Evolutionary conservation across 192 early-diverging fungal genomes (phyloP), one percentile per base, ranked within the genome.

Genomic region (Linnemannia zychae): DNA sequence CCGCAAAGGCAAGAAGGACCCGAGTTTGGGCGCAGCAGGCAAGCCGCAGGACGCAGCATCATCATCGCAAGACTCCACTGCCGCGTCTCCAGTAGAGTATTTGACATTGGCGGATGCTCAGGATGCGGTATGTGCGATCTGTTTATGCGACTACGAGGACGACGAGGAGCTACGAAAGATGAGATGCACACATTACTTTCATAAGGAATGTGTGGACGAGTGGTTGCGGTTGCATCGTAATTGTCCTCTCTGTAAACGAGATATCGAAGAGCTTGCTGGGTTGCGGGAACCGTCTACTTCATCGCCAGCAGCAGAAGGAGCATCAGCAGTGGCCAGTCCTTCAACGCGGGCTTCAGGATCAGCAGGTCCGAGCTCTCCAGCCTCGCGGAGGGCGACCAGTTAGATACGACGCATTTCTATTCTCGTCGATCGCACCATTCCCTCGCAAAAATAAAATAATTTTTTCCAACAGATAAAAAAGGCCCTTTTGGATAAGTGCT

Each of bases 141-240:
- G 96, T 78, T 81, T 97, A 50, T 88, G 88, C 68, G 87, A 90
- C 12, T 97, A 97, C 72, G 95, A 96, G 80, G 91, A 94, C 31
- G 94, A 93, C 33, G 94, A 96, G n/a, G 87, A 93, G 9, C 87
- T 97, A 31, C 89, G 94, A 38, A 89, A 92, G 80, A 87, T 96
- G 87, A 90, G 88, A 73, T 97, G 96, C 84, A 88, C 80, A 9
- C 96, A 97, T 87, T 94, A 96, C 77, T 95, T 97, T 86, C 96
- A 97, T 84, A 92, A 92, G 85, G 88, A 92, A 16, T 97, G 96
- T 82, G 95, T 96, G 3, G 92, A 94, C 75, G 94, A 95, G 83
- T 97, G 96, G 96, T 88, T 97, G 65, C 88, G 90, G 44, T 83
- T 95, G 65, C 95, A 96, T 82, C 88, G 88, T 72, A 88, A 89